Conservation (phyloP, 225 moss, liverwort and hornwort species). For the Polytrichum commune region DNA sequence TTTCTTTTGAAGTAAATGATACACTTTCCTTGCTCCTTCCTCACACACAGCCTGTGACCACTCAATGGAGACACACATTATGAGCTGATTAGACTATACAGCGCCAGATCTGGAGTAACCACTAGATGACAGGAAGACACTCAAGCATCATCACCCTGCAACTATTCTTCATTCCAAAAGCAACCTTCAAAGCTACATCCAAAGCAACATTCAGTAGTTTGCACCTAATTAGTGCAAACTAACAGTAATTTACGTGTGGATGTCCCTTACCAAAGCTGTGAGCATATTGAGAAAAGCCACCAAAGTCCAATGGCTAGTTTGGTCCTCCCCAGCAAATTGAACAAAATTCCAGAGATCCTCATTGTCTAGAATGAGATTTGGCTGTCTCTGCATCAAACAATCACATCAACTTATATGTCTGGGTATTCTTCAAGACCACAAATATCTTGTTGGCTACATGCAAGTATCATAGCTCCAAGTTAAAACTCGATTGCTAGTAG, state of each 20-base stretch:
- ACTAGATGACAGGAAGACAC: not conserved
- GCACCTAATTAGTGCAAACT: not conserved
- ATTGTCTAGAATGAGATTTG: constrained; percentile 88
- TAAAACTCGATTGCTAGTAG: too few relatives aligned
- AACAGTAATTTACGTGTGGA: not conserved
- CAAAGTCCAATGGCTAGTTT: constrained; percentile 76
- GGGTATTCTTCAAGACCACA: too few relatives aligned
- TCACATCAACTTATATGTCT: not conserved
- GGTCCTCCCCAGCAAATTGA: constrained; percentile 93
- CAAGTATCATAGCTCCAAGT: too few relatives aligned
- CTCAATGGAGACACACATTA: not conserved
- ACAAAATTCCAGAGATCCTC: constrained; percentile 98
- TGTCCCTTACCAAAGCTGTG: constrained; percentile 66
- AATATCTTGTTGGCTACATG: too few relatives aligned
- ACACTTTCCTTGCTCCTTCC: constrained; percentile 89
- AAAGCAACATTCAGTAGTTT: not conserved
- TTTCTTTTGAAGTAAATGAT: constrained; percentile 89
- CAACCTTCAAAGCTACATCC: too few relatives aligned
- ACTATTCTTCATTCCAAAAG: not conserved
- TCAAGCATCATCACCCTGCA: too few relatives aligned
- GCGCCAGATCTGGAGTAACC: not conserved
- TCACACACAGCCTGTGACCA: constrained; percentile 77
- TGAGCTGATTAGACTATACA: not conserved
- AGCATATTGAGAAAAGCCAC: constrained; percentile 99
- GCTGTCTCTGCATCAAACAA: constrained; percentile 63